These are phyloP conservation scores for Limnanthes douglasii DNA, from an alignment of 345 rosid genomes.

Conservation along the genomic window DNA sequence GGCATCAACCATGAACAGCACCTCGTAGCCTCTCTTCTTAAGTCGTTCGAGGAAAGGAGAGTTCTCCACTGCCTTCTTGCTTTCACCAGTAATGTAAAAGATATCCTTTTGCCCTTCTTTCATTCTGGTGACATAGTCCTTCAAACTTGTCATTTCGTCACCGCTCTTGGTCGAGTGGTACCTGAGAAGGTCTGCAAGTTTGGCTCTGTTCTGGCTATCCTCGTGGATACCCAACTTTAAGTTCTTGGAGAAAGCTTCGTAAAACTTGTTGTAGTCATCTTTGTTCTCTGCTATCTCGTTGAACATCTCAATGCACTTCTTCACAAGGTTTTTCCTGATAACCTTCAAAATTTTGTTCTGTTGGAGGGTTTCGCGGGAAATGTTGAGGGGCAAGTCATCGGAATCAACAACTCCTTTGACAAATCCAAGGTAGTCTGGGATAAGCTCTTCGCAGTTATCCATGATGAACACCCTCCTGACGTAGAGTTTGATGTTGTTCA, in stretches of 20 bases:
- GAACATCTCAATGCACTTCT: slow-evolving; percentile 90
- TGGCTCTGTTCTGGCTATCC: slow-evolving; percentile 70
- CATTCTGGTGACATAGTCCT: slow-evolving; percentile 86
- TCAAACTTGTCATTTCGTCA: slow-evolving; percentile 66
- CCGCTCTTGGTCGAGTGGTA: slow-evolving; percentile 80
- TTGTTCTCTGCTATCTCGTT: slow-evolving; percentile 77
- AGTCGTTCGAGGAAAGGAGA: slow-evolving; percentile 80
- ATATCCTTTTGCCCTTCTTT: slow-evolving; percentile 86
- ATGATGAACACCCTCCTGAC: slow-evolving; percentile 81
- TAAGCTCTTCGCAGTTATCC: slow-evolving; percentile 91
- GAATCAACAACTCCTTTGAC: slow-evolving; percentile 90
- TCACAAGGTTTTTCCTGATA: slow-evolving; percentile 80
- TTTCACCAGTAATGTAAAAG: slow-evolving; percentile 65
- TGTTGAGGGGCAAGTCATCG: slow-evolving; percentile 84
- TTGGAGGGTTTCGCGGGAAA: slow-evolving; percentile 79
- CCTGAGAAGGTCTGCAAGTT: slow-evolving; percentile 62
- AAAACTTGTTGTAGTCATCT: slow-evolving; percentile 77
- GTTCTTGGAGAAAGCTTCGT: slow-evolving; percentile 79
- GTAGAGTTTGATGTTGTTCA: slow-evolving; percentile 80
- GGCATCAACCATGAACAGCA: slow-evolving; percentile 82
- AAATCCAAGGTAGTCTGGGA: slow-evolving; percentile 69
- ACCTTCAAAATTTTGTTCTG: slow-evolving; percentile 95
- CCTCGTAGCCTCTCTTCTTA: slow-evolving; percentile 78
- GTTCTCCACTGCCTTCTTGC: slow-evolving; percentile 80
- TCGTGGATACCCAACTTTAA: slow-evolving; percentile 79